A percentile compares a stretch with the other conserved stretches of the same genome.
Evolutionary conservation across 1,139 yeast genomes (phyloP).

Genomic region (Pneumocystis carinii): DNA sequence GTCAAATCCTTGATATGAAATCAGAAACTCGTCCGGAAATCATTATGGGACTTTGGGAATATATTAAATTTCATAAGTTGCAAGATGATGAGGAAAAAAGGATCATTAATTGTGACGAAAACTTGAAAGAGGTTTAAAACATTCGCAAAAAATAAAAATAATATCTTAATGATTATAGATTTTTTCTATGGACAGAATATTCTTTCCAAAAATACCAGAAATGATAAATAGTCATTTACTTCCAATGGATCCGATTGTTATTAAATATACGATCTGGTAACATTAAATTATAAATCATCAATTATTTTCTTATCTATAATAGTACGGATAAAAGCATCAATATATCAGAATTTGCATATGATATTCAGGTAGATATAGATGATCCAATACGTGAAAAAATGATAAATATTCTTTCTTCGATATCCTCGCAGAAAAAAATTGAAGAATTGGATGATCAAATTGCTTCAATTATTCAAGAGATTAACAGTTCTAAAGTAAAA

Average conservation of each 20-base stretch:
- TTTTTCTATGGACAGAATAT: conserved; percentile 28
- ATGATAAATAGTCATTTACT: conserved; percentile 46
- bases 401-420: conserved; percentile 6
- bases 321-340: conserved; percentile 24
- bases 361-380: conserved; percentile 50
- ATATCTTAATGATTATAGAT: neutral
- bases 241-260: conserved; percentile 57
- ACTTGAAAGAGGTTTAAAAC: conserved; percentile 43
- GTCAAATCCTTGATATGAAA: conserved; percentile 41
- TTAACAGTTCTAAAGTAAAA: conserved; percentile 49
- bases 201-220: conserved; percentile 63
- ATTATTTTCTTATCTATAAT: conserved; percentile 68
- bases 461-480: conserved; percentile 45
- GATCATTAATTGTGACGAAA: conserved; percentile 52
- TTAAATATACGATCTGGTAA: conserved; percentile 53
- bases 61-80: conserved; percentile 59
- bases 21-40: conserved; percentile 82
- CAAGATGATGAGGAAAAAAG: conserved; percentile 42
- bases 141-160: conserved; percentile 23
- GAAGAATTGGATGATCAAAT: conserved; percentile 46
- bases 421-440: conserved; percentile 22
- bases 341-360: conserved; percentile 28
- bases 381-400: conserved; percentile 38
- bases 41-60: conserved; percentile 74
- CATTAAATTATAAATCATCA: conserved; percentile 35